Base-by-base conservation (phyloP, 2,329 filamentous ascomycete genomes). In the Cucurbitaria berberidis region DNA sequence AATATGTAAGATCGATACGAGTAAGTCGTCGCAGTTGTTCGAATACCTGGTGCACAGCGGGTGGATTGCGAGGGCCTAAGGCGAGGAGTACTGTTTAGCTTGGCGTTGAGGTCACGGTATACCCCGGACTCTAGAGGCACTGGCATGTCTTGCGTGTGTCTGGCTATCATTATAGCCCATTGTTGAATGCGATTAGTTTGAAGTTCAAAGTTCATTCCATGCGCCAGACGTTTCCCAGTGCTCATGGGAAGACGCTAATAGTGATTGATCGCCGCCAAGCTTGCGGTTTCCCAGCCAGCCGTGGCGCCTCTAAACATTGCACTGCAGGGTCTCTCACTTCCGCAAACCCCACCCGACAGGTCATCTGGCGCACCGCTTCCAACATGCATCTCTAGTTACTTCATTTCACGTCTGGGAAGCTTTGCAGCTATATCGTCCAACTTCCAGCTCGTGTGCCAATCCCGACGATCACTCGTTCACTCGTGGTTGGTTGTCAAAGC, bases 1-100 rank as follows among this genome's bases (percentile, higher is more conserved):
- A 69, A 88, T 98, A 22, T 93, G 89, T 70, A 84, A 82, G 72
- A 84, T 98, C 46, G 93, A 98, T 68, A 85, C 86, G 9, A 89
- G 89, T 59, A 98, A 97, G 74, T 89, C 90, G 0, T 88, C 89
- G 16, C 84, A 91, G 61, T 86, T 98, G 52, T 97, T 93, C 76
- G 95, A 98, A 74, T 98, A 97, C 73, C 93, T 97, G 78, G 90
- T 96, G 58, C 90, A 92, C 70, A 88, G 87, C 50, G 95, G 93
- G 2, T 98, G 93, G 92, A 88, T 98, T 55, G 89, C 87, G 27
- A 95, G 96, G 79, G 89, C 88, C 22, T 96, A 61, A 62, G 36
- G 38, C 5, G 36, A n/a, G 38, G 22, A 5, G 48, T 24, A 54
- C 47, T 48, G 34, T 51, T 59, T 21, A 36, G 48, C 21, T 38